A percentile compares a stretch with the other conserved stretches of the same genome.
Conservation (phyloP, 768 basidiomycete species). For the Podaxis sp. region DNA sequence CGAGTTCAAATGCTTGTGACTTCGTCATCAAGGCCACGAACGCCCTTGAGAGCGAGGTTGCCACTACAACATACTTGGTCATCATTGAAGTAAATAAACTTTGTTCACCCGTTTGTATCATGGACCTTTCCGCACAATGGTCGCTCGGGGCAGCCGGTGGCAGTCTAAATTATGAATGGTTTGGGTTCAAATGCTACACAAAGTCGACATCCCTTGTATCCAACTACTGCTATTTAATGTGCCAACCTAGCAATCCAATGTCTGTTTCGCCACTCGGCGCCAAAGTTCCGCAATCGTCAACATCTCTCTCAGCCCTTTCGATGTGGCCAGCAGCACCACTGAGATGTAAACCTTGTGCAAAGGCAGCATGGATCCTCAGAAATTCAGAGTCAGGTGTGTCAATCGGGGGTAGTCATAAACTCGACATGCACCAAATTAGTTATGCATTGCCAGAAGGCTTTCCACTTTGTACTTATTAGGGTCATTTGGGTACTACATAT, state of each 20-base stretch:
- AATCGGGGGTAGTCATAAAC: conserved; percentile 7
- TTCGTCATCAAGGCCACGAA: too few species aligned
- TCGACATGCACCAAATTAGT: conserved; percentile 10
- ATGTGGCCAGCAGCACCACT: conserved; percentile 8
- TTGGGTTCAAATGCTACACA: too few species aligned
- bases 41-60: too few species aligned
- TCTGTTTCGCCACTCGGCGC: neutral
- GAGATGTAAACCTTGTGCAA: conserved; percentile 21
- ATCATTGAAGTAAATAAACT: too few species aligned
- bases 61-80: too few species aligned
- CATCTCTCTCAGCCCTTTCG: neutral
- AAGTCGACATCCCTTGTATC: too few species aligned
- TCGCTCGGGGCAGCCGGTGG: too few species aligned
- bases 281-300: neutral
- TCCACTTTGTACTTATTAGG: conserved; percentile 19
- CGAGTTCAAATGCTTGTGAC: too few species aligned
- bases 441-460: neutral
- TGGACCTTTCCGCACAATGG: too few species aligned
- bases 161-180: too few species aligned
- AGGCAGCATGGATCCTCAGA: conserved; percentile 22
- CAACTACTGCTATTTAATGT: neutral
- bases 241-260: neutral
- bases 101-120: too few species aligned
- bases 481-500: conserved; percentile 15
- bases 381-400: conserved; percentile 19